These are phyloP conservation scores for Metschnikowia lochheadii DNA, from an alignment of 805 yeast genomes.

Conservation along the genomic window DNA sequence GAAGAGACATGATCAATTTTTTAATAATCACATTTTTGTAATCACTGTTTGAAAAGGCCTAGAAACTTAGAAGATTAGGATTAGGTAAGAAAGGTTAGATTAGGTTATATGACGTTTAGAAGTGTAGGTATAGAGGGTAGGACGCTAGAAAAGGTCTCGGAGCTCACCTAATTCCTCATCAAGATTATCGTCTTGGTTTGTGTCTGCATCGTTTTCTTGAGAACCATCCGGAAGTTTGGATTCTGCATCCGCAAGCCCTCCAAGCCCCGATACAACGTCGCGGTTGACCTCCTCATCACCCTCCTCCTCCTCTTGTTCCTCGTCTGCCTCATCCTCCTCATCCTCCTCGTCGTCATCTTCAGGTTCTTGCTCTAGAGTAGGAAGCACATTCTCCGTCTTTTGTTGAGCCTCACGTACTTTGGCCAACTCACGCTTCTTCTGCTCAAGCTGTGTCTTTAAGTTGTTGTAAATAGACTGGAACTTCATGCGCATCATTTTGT, in stretches of 20 bases:
- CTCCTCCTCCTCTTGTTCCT: constrained; percentile 7
- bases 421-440: constrained; percentile 41
- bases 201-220: constrained; percentile 27
- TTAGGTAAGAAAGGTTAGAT: no score
- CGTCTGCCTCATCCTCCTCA: constrained; percentile 10
- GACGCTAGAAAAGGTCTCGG: constrained; percentile 17
- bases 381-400: constrained; percentile 8
- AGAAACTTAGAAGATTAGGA: no score
- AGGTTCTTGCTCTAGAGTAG: background rate
- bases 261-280: constrained; percentile 4
- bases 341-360: constrained; percentile 10
- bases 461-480: constrained; percentile 76
- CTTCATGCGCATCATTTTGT: constrained; percentile 83
- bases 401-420: constrained; percentile 16
- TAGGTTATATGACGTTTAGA: no score
- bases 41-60: no score
- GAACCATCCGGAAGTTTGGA: background rate
- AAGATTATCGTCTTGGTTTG: constrained; percentile 20
- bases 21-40: no score
- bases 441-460: constrained; percentile 75
- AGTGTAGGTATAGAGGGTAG: background rate
- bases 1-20: no score
- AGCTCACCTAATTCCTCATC: constrained; percentile 39
- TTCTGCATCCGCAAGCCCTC: constrained; percentile 14
- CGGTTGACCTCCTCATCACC: constrained; percentile 4